Base-by-base conservation (phyloP, 2,329 filamentous ascomycete genomes). In the Ascomycota sp. region DNA sequence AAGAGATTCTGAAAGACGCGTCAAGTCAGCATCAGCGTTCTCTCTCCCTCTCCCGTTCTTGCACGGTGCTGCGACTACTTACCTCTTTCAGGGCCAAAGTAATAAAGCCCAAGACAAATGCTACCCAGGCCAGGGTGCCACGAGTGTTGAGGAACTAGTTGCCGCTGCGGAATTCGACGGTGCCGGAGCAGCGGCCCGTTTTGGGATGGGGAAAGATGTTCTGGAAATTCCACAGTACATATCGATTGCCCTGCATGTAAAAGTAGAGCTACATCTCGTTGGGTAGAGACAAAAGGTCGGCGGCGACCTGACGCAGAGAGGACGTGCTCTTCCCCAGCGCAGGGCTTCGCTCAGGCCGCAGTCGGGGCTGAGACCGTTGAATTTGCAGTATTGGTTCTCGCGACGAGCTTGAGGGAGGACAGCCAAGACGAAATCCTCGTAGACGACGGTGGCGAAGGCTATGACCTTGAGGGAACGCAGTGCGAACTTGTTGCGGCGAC, bases 161-260 rank as follows among this genome's bases (percentile, higher is more conserved):
- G 2, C 51, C 52, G 9, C 52, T 51, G 2, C 52, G 46, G 28
- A 55, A 55, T 40, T 55, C 52, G 13, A 55, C 45, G 1, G 52
- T 54, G 0, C 51, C 51, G 7, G 47, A 51, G 27, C 48, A 53
- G 26, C 45, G 36, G 5, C 48, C 49, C 24, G 46, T 52, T 43
- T 48, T 53, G 26, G 48, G 47, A 30, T 46, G 45, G 1, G 50
- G 44, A 30, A 51, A 50, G 33, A 51, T 50, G 34, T 54, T 55
- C 32, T 53, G 46, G 28, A 55, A 55, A 30, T 55, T 53, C 52
- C 52, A 55, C 23, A 55, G 36, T 8, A 55, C 52, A 32, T 54
- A 53, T 12, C 51, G 45, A 35, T 45, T 48, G 7, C 45, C 49
- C 39, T 55, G 52, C 47, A 55, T 53, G 39, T 55, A 52, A 21